phyloP scores from a whole-genome alignment of 768 basidiomycete species.

The Lactifluus volemus region DNA sequence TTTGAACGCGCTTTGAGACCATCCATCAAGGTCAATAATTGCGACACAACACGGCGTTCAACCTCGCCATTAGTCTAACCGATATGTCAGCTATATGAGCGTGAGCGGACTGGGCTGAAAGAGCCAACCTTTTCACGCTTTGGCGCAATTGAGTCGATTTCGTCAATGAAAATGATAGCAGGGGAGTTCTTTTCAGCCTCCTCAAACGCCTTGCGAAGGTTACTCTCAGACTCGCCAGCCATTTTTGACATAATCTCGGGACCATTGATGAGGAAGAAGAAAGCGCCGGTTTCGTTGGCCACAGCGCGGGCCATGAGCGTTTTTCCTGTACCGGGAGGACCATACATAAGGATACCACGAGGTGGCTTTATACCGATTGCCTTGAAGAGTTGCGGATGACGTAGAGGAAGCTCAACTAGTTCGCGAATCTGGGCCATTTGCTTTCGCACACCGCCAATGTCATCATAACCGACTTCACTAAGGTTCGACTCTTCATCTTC shows the following conservation, averaged over 20 bases:
- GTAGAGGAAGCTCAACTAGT: slow-evolving; percentile 94
- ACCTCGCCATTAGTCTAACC: slow-evolving; percentile 96
- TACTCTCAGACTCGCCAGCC: slow-evolving; percentile 98
- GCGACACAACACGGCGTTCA: slow-evolving; percentile 97
- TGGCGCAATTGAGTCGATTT: slow-evolving; percentile 98
- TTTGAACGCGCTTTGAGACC: slow-evolving; percentile 98
- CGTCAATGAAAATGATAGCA: slow-evolving; percentile 99
- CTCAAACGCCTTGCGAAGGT: slow-evolving; percentile 96
- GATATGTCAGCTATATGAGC: slow-evolving; percentile 4
- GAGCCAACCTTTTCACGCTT: slow-evolving; percentile 91
- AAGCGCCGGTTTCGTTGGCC: slow-evolving; percentile 98
- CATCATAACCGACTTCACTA: slow-evolving; percentile 96
- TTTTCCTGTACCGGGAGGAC: slow-evolving; percentile 98
- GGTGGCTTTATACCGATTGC: slow-evolving; percentile 99
- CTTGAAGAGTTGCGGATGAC: slow-evolving; percentile 99
- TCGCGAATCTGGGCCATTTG: slow-evolving; percentile 99
- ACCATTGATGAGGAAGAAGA: slow-evolving; percentile 99
- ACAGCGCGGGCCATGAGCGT: slow-evolving; percentile 99
- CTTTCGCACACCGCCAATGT: slow-evolving; percentile 98
- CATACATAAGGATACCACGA: slow-evolving; percentile 96
- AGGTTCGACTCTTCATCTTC: slow-evolving; percentile 98
- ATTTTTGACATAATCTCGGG: slow-evolving; percentile 99
- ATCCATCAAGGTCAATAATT: slow-evolving; percentile 98
- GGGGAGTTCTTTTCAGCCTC: slow-evolving; percentile 99
- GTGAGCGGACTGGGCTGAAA: neutral